phyloP scores from a whole-genome alignment of 768 basidiomycete genomes.

The Russula earlei region DNA sequence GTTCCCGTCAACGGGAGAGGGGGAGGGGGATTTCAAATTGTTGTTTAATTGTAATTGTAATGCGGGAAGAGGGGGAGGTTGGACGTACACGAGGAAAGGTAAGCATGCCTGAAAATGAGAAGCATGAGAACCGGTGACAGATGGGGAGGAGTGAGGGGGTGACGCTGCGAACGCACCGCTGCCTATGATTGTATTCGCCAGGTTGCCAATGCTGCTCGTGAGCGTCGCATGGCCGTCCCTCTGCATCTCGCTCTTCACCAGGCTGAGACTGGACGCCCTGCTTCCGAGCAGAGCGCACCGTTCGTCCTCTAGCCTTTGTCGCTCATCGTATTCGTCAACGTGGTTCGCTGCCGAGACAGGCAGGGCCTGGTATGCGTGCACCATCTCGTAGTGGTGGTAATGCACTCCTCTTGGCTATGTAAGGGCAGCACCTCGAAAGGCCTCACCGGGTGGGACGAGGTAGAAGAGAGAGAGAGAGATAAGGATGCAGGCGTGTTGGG shows the following conservation, averaged over 20 bases:
- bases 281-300: constrained; percentile 49
- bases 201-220: constrained; percentile 62
- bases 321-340: constrained; percentile 16
- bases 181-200: constrained; percentile 87
- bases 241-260: constrained; percentile 21
- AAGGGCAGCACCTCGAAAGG: background rate
- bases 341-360: constrained; percentile 26
- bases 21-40: no score
- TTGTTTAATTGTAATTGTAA: no score
- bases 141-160: background rate
- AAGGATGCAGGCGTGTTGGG: no score
- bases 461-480: no score
- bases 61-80: constrained; percentile 14
- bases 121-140: background rate
- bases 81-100: constrained; percentile 68
- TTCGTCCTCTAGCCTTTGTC: constrained; percentile 37
- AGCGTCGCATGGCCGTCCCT: constrained; percentile 63
- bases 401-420: constrained; percentile 7
- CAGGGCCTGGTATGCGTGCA: constrained; percentile 57
- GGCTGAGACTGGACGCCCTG: constrained; percentile 27
- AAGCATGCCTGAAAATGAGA: constrained; percentile 56
- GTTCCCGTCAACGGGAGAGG: no score
- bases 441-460: background rate
- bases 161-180: constrained; percentile 48
- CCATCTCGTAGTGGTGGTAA: constrained; percentile 46